Evolutionary conservation across 148 eudicot genomes (phyloP).

Genomic region (Oxyria digyna): DNA sequence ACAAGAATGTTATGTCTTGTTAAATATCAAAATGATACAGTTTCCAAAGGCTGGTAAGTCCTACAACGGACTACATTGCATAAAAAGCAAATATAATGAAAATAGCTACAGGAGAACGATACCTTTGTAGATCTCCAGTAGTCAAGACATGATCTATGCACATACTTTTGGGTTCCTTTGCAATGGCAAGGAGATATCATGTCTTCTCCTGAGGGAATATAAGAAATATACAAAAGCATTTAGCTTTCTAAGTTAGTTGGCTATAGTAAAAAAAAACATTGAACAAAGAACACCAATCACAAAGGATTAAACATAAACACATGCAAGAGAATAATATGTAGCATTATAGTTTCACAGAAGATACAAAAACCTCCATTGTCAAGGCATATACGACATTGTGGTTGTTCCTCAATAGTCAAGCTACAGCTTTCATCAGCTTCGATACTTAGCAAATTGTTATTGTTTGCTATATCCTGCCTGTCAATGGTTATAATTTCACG

Average conservation of each 20-base stretch:
- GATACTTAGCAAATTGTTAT: slow-evolving; percentile 18
- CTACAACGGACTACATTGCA: not conserved
- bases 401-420: slow-evolving; percentile 51
- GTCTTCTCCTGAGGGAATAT: slow-evolving; percentile 53
- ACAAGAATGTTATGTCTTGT: not conserved
- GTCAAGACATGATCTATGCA: slow-evolving; percentile 95
- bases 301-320: slow-evolving; percentile 1
- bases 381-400: slow-evolving; percentile 94
- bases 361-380: slow-evolving; percentile 50
- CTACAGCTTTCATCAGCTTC: slow-evolving; percentile 43
- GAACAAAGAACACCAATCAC: not conserved
- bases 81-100: not conserved
- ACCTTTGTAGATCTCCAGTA: slow-evolving; percentile 99
- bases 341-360: not conserved
- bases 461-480: slow-evolving; percentile 27
- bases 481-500: slow-evolving; percentile 61
- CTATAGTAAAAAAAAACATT: not conserved
- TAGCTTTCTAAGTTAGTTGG: not conserved
- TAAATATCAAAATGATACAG: not conserved
- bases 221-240: not conserved
- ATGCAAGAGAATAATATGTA: not conserved
- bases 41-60: not conserved
- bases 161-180: slow-evolving; percentile 97
- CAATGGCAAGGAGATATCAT: slow-evolving; percentile 92
- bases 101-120: slow-evolving; percentile 6